phyloP scores from a whole-genome alignment of 345 rosid genomes.

The Stellera chamaejasme region DNA sequence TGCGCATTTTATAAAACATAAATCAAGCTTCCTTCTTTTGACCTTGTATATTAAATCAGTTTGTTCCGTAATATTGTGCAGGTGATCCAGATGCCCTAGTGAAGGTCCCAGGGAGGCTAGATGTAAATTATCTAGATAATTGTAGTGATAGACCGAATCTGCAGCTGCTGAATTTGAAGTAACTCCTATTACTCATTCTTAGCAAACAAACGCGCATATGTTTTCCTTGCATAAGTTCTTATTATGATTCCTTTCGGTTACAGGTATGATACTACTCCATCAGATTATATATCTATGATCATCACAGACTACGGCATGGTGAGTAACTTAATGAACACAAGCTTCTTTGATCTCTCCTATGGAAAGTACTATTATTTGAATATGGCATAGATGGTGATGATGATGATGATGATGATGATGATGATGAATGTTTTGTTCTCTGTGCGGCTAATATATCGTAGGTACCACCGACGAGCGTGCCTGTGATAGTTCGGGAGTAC shows the following conservation, averaged over 20 bases:
- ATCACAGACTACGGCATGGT: slow-evolving; percentile 84
- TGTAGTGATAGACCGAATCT: slow-evolving; percentile 35
- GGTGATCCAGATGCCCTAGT: slow-evolving; percentile 31
- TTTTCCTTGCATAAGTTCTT: not conserved
- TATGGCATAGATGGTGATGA: too few species aligned
- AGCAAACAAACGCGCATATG: not conserved
- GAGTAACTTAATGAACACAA: slow-evolving; percentile 10
- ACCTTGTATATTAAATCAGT: not conserved
- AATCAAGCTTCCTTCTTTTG: not conserved
- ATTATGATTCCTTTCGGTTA: not conserved
- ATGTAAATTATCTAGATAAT: slow-evolving; percentile 29
- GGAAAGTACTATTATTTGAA: not conserved
- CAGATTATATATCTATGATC: slow-evolving; percentile 69
- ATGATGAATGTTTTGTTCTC: not conserved
- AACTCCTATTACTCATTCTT: slow-evolving; percentile 13
- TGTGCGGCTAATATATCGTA: slow-evolving; percentile 8
- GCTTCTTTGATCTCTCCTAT: not conserved
- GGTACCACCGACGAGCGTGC: slow-evolving; percentile 81
- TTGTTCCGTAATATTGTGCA: slow-evolving; percentile 4
- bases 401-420: too few species aligned
- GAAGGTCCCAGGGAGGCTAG: slow-evolving; percentile 34
- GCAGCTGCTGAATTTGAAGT: slow-evolving; percentile 62
- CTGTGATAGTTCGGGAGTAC: slow-evolving; percentile 67
- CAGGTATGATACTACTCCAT: slow-evolving; percentile 81
- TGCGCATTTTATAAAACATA: not conserved